Evolutionary conservation across 805 yeast species (phyloP).

Genomic region (Metschnikowia vanudenii): DNA sequence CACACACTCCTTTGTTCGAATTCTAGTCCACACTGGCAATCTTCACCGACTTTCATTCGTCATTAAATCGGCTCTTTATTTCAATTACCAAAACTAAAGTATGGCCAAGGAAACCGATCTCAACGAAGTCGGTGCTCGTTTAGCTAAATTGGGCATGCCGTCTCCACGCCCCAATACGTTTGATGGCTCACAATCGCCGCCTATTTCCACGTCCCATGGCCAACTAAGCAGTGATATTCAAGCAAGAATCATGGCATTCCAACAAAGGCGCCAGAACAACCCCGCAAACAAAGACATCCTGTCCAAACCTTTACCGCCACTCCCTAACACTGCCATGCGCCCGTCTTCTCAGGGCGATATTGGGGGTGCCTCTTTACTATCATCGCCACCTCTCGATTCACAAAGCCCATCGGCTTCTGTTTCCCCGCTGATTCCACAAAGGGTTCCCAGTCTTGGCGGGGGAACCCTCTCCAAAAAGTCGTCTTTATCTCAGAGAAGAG

Average conservation of each 20-base stretch:
- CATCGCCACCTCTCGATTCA: slow-evolving; percentile 13
- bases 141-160: slow-evolving; percentile 16
- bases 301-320: slow-evolving; percentile 18
- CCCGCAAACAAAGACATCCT: slow-evolving; percentile 13
- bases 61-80: no score
- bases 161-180: slow-evolving; percentile 15
- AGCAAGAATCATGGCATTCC: slow-evolving; percentile 84
- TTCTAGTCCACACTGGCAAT: neutral
- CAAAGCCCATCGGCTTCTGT: neutral
- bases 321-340: slow-evolving; percentile 11
- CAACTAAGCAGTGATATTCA: slow-evolving; percentile 70
- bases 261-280: slow-evolving; percentile 57
- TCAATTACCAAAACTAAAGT: no score
- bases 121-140: slow-evolving; percentile 15
- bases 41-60: neutral
- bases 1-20: neutral
- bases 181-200: slow-evolving; percentile 20
- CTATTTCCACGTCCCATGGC: slow-evolving; percentile 21
- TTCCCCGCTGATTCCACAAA: neutral
- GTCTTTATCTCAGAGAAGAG: slow-evolving; percentile 53
- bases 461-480: slow-evolving; percentile 33
- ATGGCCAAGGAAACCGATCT: slow-evolving; percentile 16
- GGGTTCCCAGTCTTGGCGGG: slow-evolving; percentile 10
- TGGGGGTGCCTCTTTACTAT: slow-evolving; percentile 6
- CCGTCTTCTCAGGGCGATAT: slow-evolving; percentile 16